Base-by-base conservation (phyloP, 2,329 filamentous ascomycete genomes). In the Annulohypoxylon truncatum region DNA sequence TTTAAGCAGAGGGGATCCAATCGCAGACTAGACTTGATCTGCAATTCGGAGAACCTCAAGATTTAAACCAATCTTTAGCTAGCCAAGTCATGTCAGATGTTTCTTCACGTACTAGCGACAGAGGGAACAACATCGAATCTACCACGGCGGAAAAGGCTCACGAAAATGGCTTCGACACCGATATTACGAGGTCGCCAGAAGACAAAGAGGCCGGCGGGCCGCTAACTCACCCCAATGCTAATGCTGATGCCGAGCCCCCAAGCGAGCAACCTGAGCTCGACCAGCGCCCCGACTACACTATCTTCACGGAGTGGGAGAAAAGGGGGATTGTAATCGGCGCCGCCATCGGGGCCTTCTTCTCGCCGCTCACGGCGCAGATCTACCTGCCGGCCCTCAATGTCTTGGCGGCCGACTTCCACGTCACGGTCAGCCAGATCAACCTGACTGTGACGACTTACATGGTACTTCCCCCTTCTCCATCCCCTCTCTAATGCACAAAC, bases 351-450 rank as follows among this genome's bases (percentile, higher is more conserved):
- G 75, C 76, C n/a, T 73, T 78, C 65, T 74, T 78, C 51, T 77
- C 77, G 0, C 77, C 76, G 10, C 52, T 78, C 7, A 76, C 74
- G 7, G 75, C 72, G 5, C 74, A 80, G 55, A 83, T 83, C 4
- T 84, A 83, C 75, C 80, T 82, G 31, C 82, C 82, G 7, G 82
- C 82, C 0, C 75, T 83, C 10, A 77, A 77, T 18, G 72, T 76
- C 2, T 70, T 84, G 7, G 78, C 82, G 4, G 68, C 72, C 2
- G 80, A 82, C 26, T 72, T 84, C 7, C 22, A 77, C 38, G 79
- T 84, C n/a, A 70, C 74, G 3, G 33, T 68, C 7, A 69, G 61
- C n/a, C 57, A 77, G 57, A 78, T 82, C 47, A 82, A 77, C 46
- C 68, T 78, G 60, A 78, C 76, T 18, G 72, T 78, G 0, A 78